Evolutionary conservation across 1,139 yeast genomes (phyloP).

Genomic region (Casaregolazyma suthepensis): DNA sequence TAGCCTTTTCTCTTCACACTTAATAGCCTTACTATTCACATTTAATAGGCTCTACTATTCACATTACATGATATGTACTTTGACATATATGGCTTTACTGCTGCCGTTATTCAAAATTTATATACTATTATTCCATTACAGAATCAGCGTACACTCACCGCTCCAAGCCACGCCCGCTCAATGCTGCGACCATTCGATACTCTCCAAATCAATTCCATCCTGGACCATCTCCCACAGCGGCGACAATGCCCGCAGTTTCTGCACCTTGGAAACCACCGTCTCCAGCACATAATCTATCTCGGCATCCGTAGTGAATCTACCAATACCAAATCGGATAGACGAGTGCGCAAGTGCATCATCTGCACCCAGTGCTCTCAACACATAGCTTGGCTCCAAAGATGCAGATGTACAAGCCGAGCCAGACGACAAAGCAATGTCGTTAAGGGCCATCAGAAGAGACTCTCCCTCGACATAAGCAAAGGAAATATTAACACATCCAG

Average conservation of each 20-base stretch:
- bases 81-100: not conserved
- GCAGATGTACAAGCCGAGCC: constrained; percentile 99
- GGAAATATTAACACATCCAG: constrained; percentile 94
- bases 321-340: constrained; percentile 93
- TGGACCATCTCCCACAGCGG: constrained; percentile 99
- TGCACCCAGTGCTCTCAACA: constrained; percentile 92
- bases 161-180: too few species aligned
- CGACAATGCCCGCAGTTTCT: constrained; percentile 82
- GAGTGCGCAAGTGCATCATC: constrained; percentile 98
- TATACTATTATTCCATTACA: not conserved
- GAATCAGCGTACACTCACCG: not conserved
- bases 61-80: too few species aligned
- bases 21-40: too few species aligned
- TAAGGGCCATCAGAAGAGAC: constrained; percentile 92
- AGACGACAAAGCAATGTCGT: constrained; percentile 90
- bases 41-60: too few species aligned
- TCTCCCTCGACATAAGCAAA: constrained; percentile 98
- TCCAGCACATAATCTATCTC: constrained; percentile 90
- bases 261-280: constrained; percentile 85
- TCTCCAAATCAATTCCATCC: constrained; percentile 90
- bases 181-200: constrained; percentile 98
- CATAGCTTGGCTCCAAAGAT: constrained; percentile 95
- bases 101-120: not conserved
- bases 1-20: too few species aligned
- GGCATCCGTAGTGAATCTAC: constrained; percentile 93